Conservation (phyloP, 2,329 filamentous ascomycete genomes). For the Tolypocladium album region DNA sequence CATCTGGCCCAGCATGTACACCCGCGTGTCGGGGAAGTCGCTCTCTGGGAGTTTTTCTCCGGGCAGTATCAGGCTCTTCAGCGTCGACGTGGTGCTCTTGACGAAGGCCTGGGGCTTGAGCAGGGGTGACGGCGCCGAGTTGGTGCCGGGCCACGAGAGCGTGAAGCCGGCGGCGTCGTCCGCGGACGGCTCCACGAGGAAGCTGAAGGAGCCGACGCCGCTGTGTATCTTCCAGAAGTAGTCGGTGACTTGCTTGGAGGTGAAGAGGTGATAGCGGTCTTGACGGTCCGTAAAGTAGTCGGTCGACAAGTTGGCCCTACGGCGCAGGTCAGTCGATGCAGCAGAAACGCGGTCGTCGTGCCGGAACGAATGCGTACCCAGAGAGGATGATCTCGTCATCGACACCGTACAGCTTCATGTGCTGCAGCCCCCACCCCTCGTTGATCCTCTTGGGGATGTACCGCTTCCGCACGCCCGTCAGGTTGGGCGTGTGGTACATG, state of each 20-base stretch:
- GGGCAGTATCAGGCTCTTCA: conserved; percentile 54
- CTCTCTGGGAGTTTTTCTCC: conserved; percentile 5
- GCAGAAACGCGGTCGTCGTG: neutral
- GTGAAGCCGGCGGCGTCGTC: conserved; percentile 43
- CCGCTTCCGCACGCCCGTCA: conserved; percentile 77
- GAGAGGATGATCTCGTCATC: conserved; percentile 95
- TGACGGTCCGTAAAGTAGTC: conserved; percentile 97
- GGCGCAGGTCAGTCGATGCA: neutral
- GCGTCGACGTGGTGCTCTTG: conserved; percentile 51
- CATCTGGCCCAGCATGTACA: conserved; percentile 83
- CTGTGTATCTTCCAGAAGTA: conserved; percentile 74
- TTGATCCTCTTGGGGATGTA: conserved; percentile 84
- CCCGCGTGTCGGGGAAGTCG: conserved; percentile 47
- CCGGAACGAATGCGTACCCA: conserved; percentile 41
- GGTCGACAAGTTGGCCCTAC: conserved; percentile 69
- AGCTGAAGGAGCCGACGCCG: conserved; percentile 71
- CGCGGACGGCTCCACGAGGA: conserved; percentile 57
- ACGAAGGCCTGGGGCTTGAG: conserved; percentile 60
- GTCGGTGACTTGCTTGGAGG: conserved; percentile 65
- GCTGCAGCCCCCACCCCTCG: conserved; percentile 95
- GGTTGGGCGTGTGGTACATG: conserved; percentile 96
- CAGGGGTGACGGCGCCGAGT: conserved; percentile 66
- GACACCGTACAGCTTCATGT: conserved; percentile 97
- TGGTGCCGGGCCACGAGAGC: conserved; percentile 63
- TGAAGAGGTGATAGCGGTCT: conserved; percentile 88